phyloP scores from a whole-genome alignment of 2,329 filamentous ascomycete genomes.

The Arthrobotrys sphaeroides region DNA sequence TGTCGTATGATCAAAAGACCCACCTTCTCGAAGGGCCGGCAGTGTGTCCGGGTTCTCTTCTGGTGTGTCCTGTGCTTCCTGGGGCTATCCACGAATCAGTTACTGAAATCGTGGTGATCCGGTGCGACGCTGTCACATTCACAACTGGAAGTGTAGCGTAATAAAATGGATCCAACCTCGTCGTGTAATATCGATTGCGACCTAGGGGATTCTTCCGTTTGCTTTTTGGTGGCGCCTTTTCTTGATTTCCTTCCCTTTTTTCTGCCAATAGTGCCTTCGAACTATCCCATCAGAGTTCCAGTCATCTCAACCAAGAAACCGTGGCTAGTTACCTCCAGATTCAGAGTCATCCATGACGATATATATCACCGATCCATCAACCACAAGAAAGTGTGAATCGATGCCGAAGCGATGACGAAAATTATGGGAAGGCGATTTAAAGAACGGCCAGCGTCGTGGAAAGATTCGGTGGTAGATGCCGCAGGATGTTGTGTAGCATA shows the following conservation, averaged over 20 bases:
- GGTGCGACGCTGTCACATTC: neutral
- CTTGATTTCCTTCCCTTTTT: slow-evolving; percentile 46
- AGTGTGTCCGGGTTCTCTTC: neutral
- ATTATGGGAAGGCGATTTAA: neutral
- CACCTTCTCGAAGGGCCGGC: slow-evolving; percentile 1
- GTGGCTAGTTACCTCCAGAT: slow-evolving; percentile 41
- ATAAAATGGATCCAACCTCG: slow-evolving; percentile 25
- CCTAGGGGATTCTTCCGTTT: neutral
- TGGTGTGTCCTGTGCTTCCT: neutral
- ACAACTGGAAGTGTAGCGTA: neutral
- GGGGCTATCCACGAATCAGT: slow-evolving; percentile 12
- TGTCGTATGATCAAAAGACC: neutral
- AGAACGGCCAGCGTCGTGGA: neutral
- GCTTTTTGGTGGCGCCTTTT: slow-evolving; percentile 28
- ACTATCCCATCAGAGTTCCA: slow-evolving; percentile 3
- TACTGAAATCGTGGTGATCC: neutral
- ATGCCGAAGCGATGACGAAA: neutral
- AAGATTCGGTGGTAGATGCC: neutral
- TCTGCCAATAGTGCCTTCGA: slow-evolving; percentile 41
- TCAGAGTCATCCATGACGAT: slow-evolving; percentile 46
- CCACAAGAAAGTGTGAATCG: neutral
- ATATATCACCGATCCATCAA: slow-evolving; percentile 40
- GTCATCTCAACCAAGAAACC: neutral
- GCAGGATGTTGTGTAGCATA: neutral
- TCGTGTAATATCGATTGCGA: slow-evolving; percentile 10